phyloP scores from a whole-genome alignment of 2,329 filamentous ascomycete species.

The Penicillium sp. region DNA sequence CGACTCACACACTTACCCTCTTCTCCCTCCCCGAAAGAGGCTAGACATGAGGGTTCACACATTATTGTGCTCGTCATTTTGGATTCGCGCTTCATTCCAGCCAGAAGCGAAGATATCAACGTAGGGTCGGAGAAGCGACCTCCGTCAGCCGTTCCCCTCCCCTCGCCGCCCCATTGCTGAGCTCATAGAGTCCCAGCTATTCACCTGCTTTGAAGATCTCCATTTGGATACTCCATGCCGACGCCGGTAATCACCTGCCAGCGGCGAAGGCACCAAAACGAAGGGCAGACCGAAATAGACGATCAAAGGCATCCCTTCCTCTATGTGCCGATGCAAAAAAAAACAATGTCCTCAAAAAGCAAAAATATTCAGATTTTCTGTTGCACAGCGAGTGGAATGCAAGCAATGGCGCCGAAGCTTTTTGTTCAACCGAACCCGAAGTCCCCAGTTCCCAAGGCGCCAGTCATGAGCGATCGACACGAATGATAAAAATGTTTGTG shows the following conservation, averaged over 20 bases:
- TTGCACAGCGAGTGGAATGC: conserved; percentile 43
- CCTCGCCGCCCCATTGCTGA: conserved; percentile 1
- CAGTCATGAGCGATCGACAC: conserved; percentile 41
- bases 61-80: conserved; percentile 10
- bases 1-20: neutral
- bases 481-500: conserved; percentile 35
- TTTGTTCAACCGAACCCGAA: conserved; percentile 25
- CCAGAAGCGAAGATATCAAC: conserved; percentile 14
- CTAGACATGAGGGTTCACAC: conserved; percentile 10
- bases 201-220: neutral
- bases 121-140: conserved; percentile 3
- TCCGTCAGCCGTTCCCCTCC: conserved; percentile 17
- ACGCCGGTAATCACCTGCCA: conserved; percentile 18
- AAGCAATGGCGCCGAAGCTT: conserved; percentile 30
- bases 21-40: neutral
- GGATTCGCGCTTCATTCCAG: conserved; percentile 18
- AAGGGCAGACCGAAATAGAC: conserved; percentile 5
- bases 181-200: neutral
- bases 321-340: conserved; percentile 37
- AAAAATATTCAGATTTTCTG: conserved; percentile 27
- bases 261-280: conserved; percentile 14
- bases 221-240: conserved; percentile 1
- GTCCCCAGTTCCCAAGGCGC: conserved; percentile 35
- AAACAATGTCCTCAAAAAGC: conserved; percentile 23
- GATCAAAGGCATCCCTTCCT: conserved; percentile 16